Conservation (phyloP, 2,329 filamentous ascomycete genomes). For the Stemphylium vesicarium region DNA sequence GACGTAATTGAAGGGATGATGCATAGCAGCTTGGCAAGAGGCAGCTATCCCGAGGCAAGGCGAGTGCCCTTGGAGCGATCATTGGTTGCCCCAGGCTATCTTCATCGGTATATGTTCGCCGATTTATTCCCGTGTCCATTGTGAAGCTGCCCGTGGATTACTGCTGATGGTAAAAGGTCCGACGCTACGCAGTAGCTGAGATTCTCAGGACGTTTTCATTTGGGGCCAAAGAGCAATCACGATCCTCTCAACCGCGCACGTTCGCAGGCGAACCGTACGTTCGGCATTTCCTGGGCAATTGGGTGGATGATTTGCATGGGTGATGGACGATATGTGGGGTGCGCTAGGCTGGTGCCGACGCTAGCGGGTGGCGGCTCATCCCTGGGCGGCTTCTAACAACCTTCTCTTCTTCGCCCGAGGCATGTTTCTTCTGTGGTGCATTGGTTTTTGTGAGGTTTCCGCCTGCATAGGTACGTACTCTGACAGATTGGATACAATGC, state of each 20-base stretch:
- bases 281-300: background rate
- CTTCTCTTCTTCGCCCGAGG: background rate
- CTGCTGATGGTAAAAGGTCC: background rate
- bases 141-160: background rate
- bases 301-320: conserved; percentile 6
- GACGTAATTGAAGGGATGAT: background rate
- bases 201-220: background rate
- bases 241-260: background rate
- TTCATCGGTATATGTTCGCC: background rate
- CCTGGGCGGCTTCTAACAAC: background rate
- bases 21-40: background rate
- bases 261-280: background rate
- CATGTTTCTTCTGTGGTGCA: background rate
- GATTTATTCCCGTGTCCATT: background rate
- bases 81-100: background rate
- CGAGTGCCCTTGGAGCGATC: background rate
- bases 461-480: background rate
- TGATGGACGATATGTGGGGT: conserved; percentile 1
- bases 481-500: too few relatives aligned
- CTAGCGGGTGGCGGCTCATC: conserved; percentile 1
- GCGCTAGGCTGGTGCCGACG: conserved; percentile 1
- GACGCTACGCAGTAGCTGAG: background rate
- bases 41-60: background rate
- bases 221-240: background rate
- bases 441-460: background rate